A percentile compares a stretch with the other conserved stretches of the same genome.
These are phyloP conservation scores for Darksidea phi DNA, from an alignment of 495 filamentous ascomycete genomes.

Conservation along the genomic window DNA sequence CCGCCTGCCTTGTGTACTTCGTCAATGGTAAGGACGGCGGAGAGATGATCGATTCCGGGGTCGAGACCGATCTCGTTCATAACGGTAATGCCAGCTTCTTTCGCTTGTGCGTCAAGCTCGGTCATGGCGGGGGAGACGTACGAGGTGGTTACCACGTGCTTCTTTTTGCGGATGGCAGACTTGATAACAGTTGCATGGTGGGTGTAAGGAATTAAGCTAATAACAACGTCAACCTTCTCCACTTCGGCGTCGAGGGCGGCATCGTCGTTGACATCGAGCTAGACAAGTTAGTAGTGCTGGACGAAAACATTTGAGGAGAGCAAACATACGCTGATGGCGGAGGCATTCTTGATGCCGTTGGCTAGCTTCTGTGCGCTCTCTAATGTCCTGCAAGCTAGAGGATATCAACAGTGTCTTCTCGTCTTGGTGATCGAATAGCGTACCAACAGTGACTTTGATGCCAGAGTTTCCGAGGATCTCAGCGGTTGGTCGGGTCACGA, in stretches of 20 bases:
- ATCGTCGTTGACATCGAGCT: slow-evolving; percentile 76
- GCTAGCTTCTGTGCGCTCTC: slow-evolving; percentile 71
- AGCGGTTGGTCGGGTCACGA: slow-evolving; percentile 78
- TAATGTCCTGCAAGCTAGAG: slow-evolving; percentile 79
- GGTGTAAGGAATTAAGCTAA: slow-evolving; percentile 81
- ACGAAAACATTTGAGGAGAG: background rate
- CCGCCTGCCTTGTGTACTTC: slow-evolving; percentile 80
- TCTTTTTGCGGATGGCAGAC: slow-evolving; percentile 89
- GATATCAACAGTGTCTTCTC: background rate
- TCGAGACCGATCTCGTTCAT: slow-evolving; percentile 96
- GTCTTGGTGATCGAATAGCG: slow-evolving; percentile 34
- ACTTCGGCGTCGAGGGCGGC: slow-evolving; percentile 74
- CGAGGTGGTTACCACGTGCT: slow-evolving; percentile 93
- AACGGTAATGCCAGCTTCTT: slow-evolving; percentile 92
- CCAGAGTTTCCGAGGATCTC: slow-evolving; percentile 72
- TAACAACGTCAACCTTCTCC: slow-evolving; percentile 67
- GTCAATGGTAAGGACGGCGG: slow-evolving; percentile 86
- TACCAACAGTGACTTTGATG: slow-evolving; percentile 81
- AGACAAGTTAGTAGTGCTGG: slow-evolving; percentile 53
- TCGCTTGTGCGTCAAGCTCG: slow-evolving; percentile 77
- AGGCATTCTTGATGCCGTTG: slow-evolving; percentile 66
- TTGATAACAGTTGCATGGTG: slow-evolving; percentile 90
- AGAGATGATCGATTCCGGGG: slow-evolving; percentile 68
- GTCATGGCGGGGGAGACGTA: slow-evolving; percentile 92
- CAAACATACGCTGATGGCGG: slow-evolving; percentile 35